Base-by-base conservation (phyloP, 768 basidiomycete species). In the Agrocybe pediades region DNA sequence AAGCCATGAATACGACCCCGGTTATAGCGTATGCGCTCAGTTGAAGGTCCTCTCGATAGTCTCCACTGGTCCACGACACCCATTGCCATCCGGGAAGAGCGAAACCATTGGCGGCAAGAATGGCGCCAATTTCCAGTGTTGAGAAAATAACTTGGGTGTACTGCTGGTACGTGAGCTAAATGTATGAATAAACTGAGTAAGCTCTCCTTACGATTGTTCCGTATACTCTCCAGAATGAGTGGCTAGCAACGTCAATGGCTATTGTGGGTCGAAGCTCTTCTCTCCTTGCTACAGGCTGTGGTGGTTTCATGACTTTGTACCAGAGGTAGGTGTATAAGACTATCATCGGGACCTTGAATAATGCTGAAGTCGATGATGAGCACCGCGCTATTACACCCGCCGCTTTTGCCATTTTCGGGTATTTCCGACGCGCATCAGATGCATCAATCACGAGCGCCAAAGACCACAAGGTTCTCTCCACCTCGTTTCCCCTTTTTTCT, bases 241-340 rank as follows among this genome's bases (percentile, higher is more conserved):
- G 42, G 6, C 27, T 40, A 15, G n/a, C 21, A 30, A 40, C 54
- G 3, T 50, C 7, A 20, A 47, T 7, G 15, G 33, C 41, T 3
- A 45, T 41, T 1, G 40, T 50, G 13, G 17, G 6, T 6, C 54
- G 41, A 3, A 44, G 39, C 23, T 60, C 58, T 16, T 53, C 27
- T 53, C 51, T 56, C 29, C 54, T 30, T 20, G 58, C 47, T 24
- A 25, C 42, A 9, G 58, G 51, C 26, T 60, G 49, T 3, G 58
- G 58, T 26, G 58, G 48, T 3, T 44, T 47, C 15, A 56, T 25
- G 30, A 41, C 30, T 16, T n/a, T 41, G 23, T 41, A 47, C 48
- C 49, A 55, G 17, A 30, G n/a, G 17, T 25, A 42, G 2, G 46
- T 40, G 15, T 43, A 19, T 7, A 54, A 26, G 36, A 49, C 6